phyloP scores from a whole-genome alignment of 306 rosid species.

The Inga leiocalycina region DNA sequence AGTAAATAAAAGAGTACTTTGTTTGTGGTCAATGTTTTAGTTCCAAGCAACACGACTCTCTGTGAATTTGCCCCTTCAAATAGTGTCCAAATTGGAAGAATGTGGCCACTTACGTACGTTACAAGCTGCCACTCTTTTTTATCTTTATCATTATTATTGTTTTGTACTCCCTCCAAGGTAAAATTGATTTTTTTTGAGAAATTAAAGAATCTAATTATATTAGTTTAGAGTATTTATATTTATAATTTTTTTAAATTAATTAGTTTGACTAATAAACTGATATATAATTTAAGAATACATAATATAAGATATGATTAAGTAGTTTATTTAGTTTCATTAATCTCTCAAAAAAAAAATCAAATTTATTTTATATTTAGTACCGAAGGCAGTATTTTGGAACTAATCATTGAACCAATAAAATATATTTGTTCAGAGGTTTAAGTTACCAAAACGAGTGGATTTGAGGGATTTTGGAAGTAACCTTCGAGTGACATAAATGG shows the following conservation, averaged over 20 bases:
- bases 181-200: no score
- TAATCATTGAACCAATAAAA: constrained; percentile 28
- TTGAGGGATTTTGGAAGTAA: constrained; percentile 19
- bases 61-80: constrained; percentile 8
- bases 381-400: background rate
- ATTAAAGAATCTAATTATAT: no score
- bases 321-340: no score
- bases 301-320: no score
- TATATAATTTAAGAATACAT: no score
- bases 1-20: background rate
- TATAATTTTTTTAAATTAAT: no score
- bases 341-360: no score
- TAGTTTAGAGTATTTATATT: no score
- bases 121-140: constrained; percentile 32
- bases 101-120: constrained; percentile 43
- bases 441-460: background rate
- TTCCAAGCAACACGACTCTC: constrained; percentile 23
- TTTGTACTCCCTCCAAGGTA: background rate
- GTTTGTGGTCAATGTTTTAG: constrained; percentile 40
- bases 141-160: background rate
- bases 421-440: background rate
- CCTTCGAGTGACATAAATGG: constrained; percentile 32
- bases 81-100: constrained; percentile 51
- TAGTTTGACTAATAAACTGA: no score
- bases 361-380: background rate